Conservation (phyloP, 192 early-diverging fungal species). For the Coemansia sp. region DNA sequence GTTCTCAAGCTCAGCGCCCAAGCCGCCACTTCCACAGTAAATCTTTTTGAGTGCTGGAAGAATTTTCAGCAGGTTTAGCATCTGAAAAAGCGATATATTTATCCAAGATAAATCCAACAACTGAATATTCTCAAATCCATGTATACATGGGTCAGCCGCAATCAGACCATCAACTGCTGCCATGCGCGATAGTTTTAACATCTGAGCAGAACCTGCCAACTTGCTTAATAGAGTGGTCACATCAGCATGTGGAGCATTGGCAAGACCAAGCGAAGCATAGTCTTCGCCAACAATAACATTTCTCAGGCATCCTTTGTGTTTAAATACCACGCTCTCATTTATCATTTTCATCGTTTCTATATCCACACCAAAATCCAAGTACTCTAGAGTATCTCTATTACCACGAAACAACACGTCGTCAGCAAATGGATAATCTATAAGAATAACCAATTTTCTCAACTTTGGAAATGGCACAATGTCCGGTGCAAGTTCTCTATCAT, state of each 20-base stretch:
- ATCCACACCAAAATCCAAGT: background rate
- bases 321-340: background rate
- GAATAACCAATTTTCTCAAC: background rate
- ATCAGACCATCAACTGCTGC: background rate
- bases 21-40: background rate
- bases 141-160: background rate
- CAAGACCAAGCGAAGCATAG: background rate
- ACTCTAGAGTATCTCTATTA: constrained; percentile 1
- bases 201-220: background rate
- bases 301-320: background rate
- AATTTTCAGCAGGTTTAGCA: background rate
- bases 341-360: background rate
- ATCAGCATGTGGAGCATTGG: background rate
- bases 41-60: background rate
- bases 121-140: background rate
- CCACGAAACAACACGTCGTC: constrained; percentile 10
- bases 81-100: background rate
- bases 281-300: background rate
- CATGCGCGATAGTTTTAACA: background rate
- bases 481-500: background rate
- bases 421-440: background rate
- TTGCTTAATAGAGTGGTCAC: background rate
- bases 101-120: background rate
- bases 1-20: background rate
- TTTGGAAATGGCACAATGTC: constrained; percentile 6